phyloP scores from a whole-genome alignment of 495 filamentous ascomycete species.

The Beverwykella pulmonaria region DNA sequence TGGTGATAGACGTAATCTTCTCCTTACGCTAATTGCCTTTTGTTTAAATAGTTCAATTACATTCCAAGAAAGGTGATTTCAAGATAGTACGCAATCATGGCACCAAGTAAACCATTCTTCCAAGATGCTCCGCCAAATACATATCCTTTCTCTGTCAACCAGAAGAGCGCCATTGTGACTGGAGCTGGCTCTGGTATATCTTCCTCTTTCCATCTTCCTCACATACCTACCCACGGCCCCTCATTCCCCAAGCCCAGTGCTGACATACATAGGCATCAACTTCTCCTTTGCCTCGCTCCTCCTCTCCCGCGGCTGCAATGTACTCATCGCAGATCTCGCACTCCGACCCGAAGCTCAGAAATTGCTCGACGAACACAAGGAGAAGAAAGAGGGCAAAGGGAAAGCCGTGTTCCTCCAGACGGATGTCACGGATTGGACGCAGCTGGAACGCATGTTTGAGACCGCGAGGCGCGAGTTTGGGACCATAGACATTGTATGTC shows the following conservation, averaged over 20 bases:
- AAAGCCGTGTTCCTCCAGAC: conserved; percentile 63
- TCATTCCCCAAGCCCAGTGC: too few relatives aligned
- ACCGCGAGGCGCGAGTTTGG: conserved; percentile 59
- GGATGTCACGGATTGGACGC: conserved; percentile 62
- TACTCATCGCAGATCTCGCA: conserved; percentile 66
- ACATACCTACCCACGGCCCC: neutral
- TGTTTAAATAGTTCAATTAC: too few relatives aligned
- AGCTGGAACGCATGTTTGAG: conserved; percentile 62
- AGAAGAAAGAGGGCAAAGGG: conserved; percentile 41
- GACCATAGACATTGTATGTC: conserved; percentile 65
- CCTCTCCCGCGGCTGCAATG: conserved; percentile 62
- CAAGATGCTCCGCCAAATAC: conserved; percentile 5
- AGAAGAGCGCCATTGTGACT: conserved; percentile 69
- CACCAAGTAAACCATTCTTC: neutral
- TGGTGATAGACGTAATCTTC: neutral
- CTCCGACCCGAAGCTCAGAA: conserved; percentile 65
- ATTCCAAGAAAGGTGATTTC: too few relatives aligned
- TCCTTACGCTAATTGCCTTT: too few relatives aligned
- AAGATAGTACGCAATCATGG: too few relatives aligned
- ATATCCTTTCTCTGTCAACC: conserved; percentile 40
- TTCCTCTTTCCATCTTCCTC: conserved; percentile 12
- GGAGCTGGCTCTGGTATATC: conserved; percentile 67
- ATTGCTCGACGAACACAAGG: conserved; percentile 55
- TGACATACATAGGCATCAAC: conserved; percentile 54
- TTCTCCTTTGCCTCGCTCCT: conserved; percentile 62